Conservation (phyloP, 768 basidiomycete species). For the Psilocybe cubensis region DNA sequence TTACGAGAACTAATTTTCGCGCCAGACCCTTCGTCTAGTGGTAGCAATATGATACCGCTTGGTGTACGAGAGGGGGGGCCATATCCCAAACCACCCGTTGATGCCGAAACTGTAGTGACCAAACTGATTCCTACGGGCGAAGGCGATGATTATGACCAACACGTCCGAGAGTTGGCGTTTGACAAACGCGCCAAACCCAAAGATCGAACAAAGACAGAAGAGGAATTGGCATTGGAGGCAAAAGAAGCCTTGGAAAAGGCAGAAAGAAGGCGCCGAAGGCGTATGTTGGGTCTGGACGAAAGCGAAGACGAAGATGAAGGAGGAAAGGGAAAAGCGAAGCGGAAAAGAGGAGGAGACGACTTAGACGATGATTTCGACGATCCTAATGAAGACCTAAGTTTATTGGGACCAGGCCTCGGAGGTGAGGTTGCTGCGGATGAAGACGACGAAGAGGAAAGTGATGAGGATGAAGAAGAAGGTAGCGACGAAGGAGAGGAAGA, state of each 20-base stretch:
- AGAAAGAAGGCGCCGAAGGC: constrained; percentile 72
- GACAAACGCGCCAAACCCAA: constrained; percentile 94
- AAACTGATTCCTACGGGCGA: constrained; percentile 24
- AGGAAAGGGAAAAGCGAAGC: constrained; percentile 41
- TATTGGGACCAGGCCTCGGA: constrained; percentile 45
- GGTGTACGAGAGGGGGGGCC: constrained; percentile 24
- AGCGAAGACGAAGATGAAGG: constrained; percentile 64
- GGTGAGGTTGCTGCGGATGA: constrained; percentile 34
- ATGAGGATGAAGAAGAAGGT: constrained; percentile 37
- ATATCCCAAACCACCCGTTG: constrained; percentile 5
- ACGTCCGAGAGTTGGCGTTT: constrained; percentile 90
- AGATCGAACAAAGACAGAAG: constrained; percentile 95
- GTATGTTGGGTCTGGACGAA: constrained; percentile 86
- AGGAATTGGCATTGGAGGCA: constrained; percentile 88
- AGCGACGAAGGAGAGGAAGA: constrained; percentile 40
- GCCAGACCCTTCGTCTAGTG: constrained; percentile 49
- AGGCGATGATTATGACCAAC: constrained; percentile 86
- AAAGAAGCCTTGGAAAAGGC: constrained; percentile 87
- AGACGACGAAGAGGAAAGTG: constrained; percentile 38
- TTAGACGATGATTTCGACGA: constrained; percentile 84
- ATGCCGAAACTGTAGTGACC: constrained; percentile 23
- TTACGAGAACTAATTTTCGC: constrained; percentile 76
- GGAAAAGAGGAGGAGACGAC: constrained; percentile 79
- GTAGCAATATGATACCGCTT: constrained; percentile 39
- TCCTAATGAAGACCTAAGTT: constrained; percentile 42